These are phyloP conservation scores for Solanum pennellii DNA, from an alignment of 257 asterid genomes.

Conservation along the genomic window DNA sequence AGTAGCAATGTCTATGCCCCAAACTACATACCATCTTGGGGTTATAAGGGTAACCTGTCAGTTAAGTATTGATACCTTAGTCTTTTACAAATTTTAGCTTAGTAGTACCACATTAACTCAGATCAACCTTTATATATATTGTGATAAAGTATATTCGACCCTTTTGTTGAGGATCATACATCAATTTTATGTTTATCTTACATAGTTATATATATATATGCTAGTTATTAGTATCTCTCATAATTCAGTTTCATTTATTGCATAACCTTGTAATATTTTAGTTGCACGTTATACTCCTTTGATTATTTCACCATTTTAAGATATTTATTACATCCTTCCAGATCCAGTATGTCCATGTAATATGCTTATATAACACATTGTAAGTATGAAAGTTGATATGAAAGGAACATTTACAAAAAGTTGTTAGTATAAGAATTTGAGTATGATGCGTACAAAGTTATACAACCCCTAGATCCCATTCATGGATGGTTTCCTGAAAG, in stretches of 20 bases:
- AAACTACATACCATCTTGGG: background rate
- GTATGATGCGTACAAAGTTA: too few species aligned
- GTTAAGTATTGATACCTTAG: background rate
- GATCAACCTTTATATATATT: background rate
- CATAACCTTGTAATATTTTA: background rate
- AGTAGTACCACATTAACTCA: background rate
- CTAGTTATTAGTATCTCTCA: background rate
- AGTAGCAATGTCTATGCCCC: background rate
- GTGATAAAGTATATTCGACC: background rate
- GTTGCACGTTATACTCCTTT: too few species aligned
- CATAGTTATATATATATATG: background rate
- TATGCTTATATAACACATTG: too few species aligned
- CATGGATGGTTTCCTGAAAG: too few species aligned
- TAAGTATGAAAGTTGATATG: too few species aligned
- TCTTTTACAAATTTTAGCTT: background rate
- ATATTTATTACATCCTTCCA: too few species aligned
- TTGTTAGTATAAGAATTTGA: too few species aligned
- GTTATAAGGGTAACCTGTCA: background rate
- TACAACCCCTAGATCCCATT: too few species aligned
- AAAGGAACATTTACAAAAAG: too few species aligned
- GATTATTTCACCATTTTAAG: too few species aligned
- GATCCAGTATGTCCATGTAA: too few species aligned
- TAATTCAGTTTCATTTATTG: background rate
- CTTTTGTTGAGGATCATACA: background rate
- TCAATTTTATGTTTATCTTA: background rate